phyloP scores from a whole-genome alignment of 352 stramenopile species.

The Globisporangium middletonii region DNA sequence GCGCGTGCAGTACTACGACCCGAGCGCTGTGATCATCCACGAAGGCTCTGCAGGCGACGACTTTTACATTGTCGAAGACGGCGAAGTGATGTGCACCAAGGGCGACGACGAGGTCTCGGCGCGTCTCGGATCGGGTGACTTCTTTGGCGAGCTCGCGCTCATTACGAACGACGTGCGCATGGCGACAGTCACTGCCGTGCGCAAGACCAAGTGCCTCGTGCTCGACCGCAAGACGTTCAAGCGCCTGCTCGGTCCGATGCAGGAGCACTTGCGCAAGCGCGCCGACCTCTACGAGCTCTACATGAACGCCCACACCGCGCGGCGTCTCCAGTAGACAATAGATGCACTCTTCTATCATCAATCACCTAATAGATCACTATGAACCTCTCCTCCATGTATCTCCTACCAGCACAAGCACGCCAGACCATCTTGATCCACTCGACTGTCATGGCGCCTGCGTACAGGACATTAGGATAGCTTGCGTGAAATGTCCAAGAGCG shows the following conservation, averaged over 20 bases:
- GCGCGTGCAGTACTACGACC: slow-evolving; percentile 44
- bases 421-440: no score
- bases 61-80: slow-evolving; percentile 78
- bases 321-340: no score
- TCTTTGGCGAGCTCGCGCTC: slow-evolving; percentile 85
- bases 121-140: slow-evolving; percentile 47
- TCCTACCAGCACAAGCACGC: no score
- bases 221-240: slow-evolving; percentile 33
- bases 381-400: no score
- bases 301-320: slow-evolving; percentile 25
- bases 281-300: slow-evolving; percentile 65
- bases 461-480: no score
- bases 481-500: no score
- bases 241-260: slow-evolving; percentile 78
- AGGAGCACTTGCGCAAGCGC: slow-evolving; percentile 80
- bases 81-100: slow-evolving; percentile 60
- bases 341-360: no score
- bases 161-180: slow-evolving; percentile 83
- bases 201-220: slow-evolving; percentile 76
- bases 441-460: no score
- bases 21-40: slow-evolving; percentile 33
- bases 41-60: slow-evolving; percentile 59
- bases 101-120: slow-evolving; percentile 52
- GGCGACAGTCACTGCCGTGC: slow-evolving; percentile 84
- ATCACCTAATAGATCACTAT: no score